Evolutionary conservation across 257 asterid species (phyloP).

Genomic region (Henckelia pumila): DNA sequence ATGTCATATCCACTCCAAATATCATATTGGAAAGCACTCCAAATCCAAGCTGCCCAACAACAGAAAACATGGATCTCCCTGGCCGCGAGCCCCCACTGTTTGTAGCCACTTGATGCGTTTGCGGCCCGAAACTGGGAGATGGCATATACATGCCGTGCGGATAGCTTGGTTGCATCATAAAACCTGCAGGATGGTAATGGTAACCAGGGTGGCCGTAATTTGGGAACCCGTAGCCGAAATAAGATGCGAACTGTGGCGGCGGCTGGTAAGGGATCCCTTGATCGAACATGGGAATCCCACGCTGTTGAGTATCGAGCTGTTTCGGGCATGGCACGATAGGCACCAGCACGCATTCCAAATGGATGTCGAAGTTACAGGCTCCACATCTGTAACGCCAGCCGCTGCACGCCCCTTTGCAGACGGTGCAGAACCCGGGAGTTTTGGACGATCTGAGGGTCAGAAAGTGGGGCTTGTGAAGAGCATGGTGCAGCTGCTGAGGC

Average conservation of each 20-base stretch:
- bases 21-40: slow-evolving; percentile 43
- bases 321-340: slow-evolving; percentile 24
- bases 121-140: slow-evolving; percentile 18
- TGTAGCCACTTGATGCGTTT: slow-evolving; percentile 21
- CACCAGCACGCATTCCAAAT: slow-evolving; percentile 38
- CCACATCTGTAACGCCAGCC: slow-evolving; percentile 45
- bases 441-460: slow-evolving; percentile 22
- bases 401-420: slow-evolving; percentile 28
- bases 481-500: slow-evolving; percentile 37
- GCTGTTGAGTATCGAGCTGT: neutral
- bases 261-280: slow-evolving; percentile 30
- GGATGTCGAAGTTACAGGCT: slow-evolving; percentile 34
- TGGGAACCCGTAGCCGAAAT: slow-evolving; percentile 25
- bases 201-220: slow-evolving; percentile 13
- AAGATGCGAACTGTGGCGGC: slow-evolving; percentile 23
- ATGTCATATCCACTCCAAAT: slow-evolving; percentile 36
- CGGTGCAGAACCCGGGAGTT: slow-evolving; percentile 18
- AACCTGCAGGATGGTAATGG: slow-evolving; percentile 11
- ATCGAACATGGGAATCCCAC: slow-evolving; percentile 28
- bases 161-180: slow-evolving; percentile 3
- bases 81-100: slow-evolving; percentile 4
- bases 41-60: slow-evolving; percentile 35
- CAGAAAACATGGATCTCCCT: slow-evolving; percentile 36
- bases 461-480: slow-evolving; percentile 39
- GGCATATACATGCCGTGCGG: neutral